Percentiles rank a stretch among this genome's conserved stretches.
Evolutionary conservation across 306 rosid genomes (phyloP).

Genomic region (Lathyrus oleraceus): DNA sequence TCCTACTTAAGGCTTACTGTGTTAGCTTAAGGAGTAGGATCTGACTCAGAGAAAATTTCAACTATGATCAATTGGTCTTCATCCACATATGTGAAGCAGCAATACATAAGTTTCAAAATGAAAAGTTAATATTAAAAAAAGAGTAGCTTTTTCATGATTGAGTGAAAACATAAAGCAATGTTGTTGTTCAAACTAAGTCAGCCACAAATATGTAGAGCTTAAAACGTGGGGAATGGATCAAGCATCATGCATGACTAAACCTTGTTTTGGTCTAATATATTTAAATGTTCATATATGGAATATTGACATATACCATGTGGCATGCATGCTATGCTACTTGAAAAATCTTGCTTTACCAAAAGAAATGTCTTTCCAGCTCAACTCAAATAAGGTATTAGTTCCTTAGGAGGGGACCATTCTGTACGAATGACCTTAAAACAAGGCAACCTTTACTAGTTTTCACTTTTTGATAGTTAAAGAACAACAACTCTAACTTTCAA

Average conservation of each 20-base stretch:
- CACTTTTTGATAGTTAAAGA: constrained; percentile 20
- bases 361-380: constrained; percentile 43
- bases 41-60: no score
- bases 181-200: background rate
- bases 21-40: no score
- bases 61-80: no score
- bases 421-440: constrained; percentile 33
- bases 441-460: constrained; percentile 28
- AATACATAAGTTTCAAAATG: background rate
- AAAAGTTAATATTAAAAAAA: background rate
- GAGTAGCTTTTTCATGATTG: background rate
- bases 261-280: constrained; percentile 32
- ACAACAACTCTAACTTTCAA: constrained; percentile 24
- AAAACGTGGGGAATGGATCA: background rate
- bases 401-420: constrained; percentile 48
- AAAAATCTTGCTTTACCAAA: constrained; percentile 29
- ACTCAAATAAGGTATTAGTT: constrained; percentile 27
- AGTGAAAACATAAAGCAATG: background rate
- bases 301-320: constrained; percentile 49
- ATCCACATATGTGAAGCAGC: no score
- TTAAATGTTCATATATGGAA: constrained; percentile 1
- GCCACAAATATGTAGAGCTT: background rate
- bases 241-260: constrained; percentile 39
- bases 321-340: constrained; percentile 41
- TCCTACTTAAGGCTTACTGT: no score